Evolutionary conservation across 2,329 filamentous ascomycete species (phyloP).

Genomic region (Penicillium sp.): DNA sequence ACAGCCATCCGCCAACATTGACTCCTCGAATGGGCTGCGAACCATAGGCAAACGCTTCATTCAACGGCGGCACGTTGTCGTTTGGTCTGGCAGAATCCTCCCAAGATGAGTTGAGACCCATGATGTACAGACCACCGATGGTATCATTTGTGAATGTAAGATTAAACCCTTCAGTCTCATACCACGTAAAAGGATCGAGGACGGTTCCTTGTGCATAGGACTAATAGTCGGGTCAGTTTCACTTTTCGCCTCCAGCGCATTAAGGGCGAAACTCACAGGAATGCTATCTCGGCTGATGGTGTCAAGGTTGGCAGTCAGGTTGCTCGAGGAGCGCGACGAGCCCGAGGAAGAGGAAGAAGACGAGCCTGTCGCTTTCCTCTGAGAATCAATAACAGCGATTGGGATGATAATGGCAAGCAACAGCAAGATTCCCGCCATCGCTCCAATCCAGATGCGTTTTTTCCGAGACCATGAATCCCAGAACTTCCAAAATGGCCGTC

Average conservation of each 20-base stretch:
- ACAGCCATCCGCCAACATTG: slow-evolving; percentile 91
- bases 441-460: slow-evolving; percentile 52
- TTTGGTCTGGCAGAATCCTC: slow-evolving; percentile 81
- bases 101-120: slow-evolving; percentile 83
- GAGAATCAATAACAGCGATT: slow-evolving; percentile 64
- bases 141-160: slow-evolving; percentile 84
- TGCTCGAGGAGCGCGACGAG: slow-evolving; percentile 28
- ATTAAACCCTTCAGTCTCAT: slow-evolving; percentile 87
- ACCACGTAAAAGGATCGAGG: slow-evolving; percentile 89
- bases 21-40: slow-evolving; percentile 81
- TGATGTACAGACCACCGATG: slow-evolving; percentile 83
- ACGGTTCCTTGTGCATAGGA: slow-evolving; percentile 69
- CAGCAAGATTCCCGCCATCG: slow-evolving; percentile 54
- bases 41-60: slow-evolving; percentile 75
- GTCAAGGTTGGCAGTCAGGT: slow-evolving; percentile 46
- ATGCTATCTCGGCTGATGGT: slow-evolving; percentile 58
- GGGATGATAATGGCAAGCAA: slow-evolving; percentile 67
- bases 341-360: slow-evolving; percentile 3
- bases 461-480: slow-evolving; percentile 32
- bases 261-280: slow-evolving; percentile 45
- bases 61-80: slow-evolving; percentile 72
- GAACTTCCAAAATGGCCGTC: slow-evolving; percentile 36
- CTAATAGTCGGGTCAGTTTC: slow-evolving; percentile 9
- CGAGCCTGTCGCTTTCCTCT: slow-evolving; percentile 44
- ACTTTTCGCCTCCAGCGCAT: not conserved